A percentile compares a stretch with the other conserved stretches of the same genome.
Evolutionary conservation across 2,329 filamentous ascomycete species (phyloP).

Genomic region (Stagonosporopsis vannaccii): DNA sequence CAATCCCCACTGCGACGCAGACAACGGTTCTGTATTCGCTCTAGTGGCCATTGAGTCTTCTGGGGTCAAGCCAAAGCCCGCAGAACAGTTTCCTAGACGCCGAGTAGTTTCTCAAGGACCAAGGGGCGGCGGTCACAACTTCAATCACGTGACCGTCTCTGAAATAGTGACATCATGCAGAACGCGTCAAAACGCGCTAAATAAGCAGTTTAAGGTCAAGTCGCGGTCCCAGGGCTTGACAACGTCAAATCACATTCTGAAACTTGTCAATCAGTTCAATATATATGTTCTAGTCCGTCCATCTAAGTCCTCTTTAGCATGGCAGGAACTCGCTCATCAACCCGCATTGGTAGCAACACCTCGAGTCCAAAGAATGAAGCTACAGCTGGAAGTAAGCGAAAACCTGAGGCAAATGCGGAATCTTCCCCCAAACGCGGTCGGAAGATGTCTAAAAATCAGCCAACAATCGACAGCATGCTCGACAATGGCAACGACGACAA

Average conservation of each 20-base stretch:
- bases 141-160: neutral
- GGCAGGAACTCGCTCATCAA: conserved; percentile 40
- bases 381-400: conserved; percentile 50
- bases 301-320: conserved; percentile 22
- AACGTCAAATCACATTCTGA: neutral
- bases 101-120: neutral
- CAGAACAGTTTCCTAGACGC: neutral
- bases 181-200: conserved; percentile 17
- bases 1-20: neutral
- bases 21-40: too few relatives aligned
- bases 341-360: conserved; percentile 23
- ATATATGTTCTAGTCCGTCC: neutral
- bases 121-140: neutral
- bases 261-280: neutral
- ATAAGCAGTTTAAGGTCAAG: conserved; percentile 10
- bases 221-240: conserved; percentile 2
- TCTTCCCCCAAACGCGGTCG: conserved; percentile 53
- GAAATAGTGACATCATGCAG: conserved; percentile 7
- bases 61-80: neutral
- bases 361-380: conserved; percentile 37
- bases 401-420: conserved; percentile 45
- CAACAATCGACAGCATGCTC: conserved; percentile 62
- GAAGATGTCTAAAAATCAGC: conserved; percentile 56
- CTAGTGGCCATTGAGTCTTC: neutral
- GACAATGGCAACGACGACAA: conserved; percentile 42